These are phyloP conservation scores for Fragosphaeria purpurea DNA, from an alignment of 2,329 filamentous ascomycete species.

Conservation along the genomic window DNA sequence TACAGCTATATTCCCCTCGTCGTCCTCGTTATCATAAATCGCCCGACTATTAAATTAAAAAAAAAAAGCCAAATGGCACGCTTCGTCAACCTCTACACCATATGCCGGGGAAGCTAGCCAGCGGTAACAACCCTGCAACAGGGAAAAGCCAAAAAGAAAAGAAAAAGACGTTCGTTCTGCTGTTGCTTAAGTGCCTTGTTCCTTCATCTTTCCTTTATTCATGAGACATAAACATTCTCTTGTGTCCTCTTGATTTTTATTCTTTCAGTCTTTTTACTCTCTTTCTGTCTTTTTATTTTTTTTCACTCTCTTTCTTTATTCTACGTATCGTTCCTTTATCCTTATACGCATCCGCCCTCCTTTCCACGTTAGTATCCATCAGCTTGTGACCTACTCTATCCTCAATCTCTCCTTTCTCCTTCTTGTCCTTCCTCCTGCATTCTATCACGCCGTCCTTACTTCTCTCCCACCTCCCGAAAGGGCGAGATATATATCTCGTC, in stretches of 20 bases:
- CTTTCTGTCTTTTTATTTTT: background rate
- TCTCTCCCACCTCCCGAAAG: slow-evolving; percentile 4
- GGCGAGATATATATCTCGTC: background rate
- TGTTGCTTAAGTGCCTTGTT: background rate
- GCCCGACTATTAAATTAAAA: slow-evolving; percentile 16
- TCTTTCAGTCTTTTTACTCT: background rate
- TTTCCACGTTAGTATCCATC: no score
- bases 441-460: background rate
- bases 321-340: no score
- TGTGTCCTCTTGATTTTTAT: background rate
- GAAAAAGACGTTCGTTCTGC: background rate
- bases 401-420: background rate
- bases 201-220: background rate
- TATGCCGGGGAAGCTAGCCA: slow-evolving; percentile 4
- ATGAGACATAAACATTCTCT: background rate
- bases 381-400: no score
- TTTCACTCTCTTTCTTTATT: no score
- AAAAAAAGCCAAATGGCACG: slow-evolving; percentile 7
- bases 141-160: background rate
- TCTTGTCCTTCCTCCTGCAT: background rate
- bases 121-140: no score
- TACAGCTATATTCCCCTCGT: slow-evolving; percentile 8
- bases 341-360: no score
- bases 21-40: background rate
- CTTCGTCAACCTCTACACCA: slow-evolving; percentile 12